Conservation (phyloP, 345 rosid genomes). For the Eutrema heterophyllum region DNA sequence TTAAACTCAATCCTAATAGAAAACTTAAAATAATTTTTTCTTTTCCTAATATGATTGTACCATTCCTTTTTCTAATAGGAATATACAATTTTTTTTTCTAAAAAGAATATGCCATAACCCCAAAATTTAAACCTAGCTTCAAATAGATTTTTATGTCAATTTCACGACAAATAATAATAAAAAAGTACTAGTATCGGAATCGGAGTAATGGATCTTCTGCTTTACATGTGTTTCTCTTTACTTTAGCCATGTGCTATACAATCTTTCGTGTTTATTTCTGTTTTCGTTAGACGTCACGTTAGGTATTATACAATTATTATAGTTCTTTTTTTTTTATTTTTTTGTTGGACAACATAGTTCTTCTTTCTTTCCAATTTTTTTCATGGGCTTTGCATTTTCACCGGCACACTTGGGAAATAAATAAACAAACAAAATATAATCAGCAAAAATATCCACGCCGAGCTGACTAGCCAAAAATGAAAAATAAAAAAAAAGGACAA, state of each 20-base stretch:
- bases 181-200: too few relatives aligned
- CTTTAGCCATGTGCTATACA: not conserved
- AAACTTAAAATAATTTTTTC: too few relatives aligned
- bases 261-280: conserved; percentile 1
- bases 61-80: too few relatives aligned
- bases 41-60: too few relatives aligned
- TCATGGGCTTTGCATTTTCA: not conserved
- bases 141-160: too few relatives aligned
- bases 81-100: too few relatives aligned
- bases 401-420: not conserved
- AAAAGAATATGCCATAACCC: too few relatives aligned
- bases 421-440: not conserved
- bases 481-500: not conserved
- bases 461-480: conserved; percentile 7
- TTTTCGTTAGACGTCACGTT: conserved; percentile 15
- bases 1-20: too few relatives aligned
- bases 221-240: conserved; percentile 5
- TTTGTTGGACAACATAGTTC: too few relatives aligned
- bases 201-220: too few relatives aligned
- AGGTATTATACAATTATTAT: not conserved
- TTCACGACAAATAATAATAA: too few relatives aligned
- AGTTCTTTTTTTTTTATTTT: not conserved
- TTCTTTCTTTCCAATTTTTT: not conserved
- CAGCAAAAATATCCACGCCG: conserved; percentile 10
- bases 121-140: too few relatives aligned